Base-by-base conservation (phyloP, 2,329 filamentous ascomycete species). In the Metarhizium robertsii region DNA sequence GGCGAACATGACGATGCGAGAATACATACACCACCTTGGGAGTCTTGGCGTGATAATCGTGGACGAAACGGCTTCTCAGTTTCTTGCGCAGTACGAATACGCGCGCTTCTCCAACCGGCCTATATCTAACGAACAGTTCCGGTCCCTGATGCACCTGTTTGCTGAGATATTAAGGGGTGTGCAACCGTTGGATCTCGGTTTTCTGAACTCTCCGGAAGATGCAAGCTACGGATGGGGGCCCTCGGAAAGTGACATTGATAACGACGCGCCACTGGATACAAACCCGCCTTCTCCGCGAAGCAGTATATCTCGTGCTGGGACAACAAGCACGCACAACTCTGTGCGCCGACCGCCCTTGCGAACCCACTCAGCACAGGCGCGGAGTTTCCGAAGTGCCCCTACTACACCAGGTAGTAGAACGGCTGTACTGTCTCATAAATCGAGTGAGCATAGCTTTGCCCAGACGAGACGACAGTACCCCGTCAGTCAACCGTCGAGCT, bases 141-240 rank as follows among this genome's bases (percentile, higher is more conserved):
- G 87, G 42, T 73, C 79, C 25, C 75, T 96, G 34, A 96, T 96
- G 90, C 80, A 84, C 55, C 77, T 88, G 30, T 96, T 97, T 69
- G 88, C 92, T 2, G 83, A 88, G 53, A 75, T 97, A 0, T 74
- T 97, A 14, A 83, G 87, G 53, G 80, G 79, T 18, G 95, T 97
- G 88, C 79, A 75, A 32, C 77, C 81, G 0, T 72, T 90, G 3
- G 76, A 86, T 56, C 73, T 79, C 0, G 72, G 72, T 0, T 67
- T 83, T 4, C 66, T 90, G 5, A 66, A 70, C 30, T 66, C 66
- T 1, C 3, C 50, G 8, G 63, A 62, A n/a, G 62, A 63, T 2
- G 61, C 25, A 10, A 55, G 61, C 14, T 62, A 64, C 4, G 60
- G 58, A 32, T 61, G 59, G 42, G 56, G 61, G 2, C 61, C 65